These are phyloP conservation scores for Zygoascus bituminiphila DNA, from an alignment of 805 yeast genomes.

Conservation along the genomic window DNA sequence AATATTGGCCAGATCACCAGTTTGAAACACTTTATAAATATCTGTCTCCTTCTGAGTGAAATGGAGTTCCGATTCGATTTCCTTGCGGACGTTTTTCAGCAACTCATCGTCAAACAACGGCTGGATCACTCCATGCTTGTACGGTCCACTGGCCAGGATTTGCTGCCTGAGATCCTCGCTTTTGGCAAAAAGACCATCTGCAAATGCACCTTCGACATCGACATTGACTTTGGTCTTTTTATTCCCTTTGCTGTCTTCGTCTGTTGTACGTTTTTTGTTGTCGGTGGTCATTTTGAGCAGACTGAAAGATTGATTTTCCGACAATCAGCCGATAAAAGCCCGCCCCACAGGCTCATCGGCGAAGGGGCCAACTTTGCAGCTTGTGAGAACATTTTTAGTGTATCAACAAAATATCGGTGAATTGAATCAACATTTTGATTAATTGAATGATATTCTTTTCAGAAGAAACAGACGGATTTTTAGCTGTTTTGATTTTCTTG, in stretches of 20 bases:
- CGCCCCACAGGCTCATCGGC: no score
- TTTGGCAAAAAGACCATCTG: slow-evolving; percentile 13
- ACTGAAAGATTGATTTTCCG: background rate
- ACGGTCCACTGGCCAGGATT: slow-evolving; percentile 61
- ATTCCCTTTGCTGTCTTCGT: background rate
- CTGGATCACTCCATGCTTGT: slow-evolving; percentile 79
- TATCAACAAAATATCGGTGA: no score
- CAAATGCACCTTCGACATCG: slow-evolving; percentile 8
- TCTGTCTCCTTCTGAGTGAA: slow-evolving; percentile 96
- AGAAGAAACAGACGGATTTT: no score
- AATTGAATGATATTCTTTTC: no score
- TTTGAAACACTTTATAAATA: slow-evolving; percentile 79
- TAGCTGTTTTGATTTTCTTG: no score
- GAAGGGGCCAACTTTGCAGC: no score
- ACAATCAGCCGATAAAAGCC: background rate
- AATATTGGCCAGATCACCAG: slow-evolving; percentile 83
- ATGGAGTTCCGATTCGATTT: slow-evolving; percentile 72
- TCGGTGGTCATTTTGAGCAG: background rate
- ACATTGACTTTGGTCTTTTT: slow-evolving; percentile 4
- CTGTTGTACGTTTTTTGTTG: background rate
- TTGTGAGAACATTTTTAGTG: no score
- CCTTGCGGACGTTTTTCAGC: slow-evolving; percentile 71
- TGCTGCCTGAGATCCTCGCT: slow-evolving; percentile 10
- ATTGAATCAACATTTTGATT: no score
- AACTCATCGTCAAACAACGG: slow-evolving; percentile 69